Conservation (phyloP, 116 monocot genomes). For the Iris pallida region DNA sequence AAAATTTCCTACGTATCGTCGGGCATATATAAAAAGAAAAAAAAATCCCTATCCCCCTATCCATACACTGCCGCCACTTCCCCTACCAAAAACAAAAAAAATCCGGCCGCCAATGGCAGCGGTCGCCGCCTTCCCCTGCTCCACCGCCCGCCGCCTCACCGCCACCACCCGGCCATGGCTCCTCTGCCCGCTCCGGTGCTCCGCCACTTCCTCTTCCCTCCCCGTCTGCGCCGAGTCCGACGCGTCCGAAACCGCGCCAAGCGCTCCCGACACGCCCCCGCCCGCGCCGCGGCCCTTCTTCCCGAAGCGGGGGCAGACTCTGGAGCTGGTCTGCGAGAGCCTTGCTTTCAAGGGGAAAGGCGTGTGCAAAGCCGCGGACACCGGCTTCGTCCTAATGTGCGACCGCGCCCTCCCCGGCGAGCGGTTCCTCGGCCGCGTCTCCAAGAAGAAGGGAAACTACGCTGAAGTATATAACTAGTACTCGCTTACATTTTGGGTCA, state of each 20-base stretch:
- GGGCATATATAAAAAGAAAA: too few species aligned
- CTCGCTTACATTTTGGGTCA: neutral
- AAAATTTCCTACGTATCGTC: too few species aligned
- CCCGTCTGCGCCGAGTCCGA: neutral
- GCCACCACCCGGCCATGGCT: neutral
- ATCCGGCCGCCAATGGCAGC: neutral
- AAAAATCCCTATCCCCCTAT: too few species aligned
- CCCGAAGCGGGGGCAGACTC: slow-evolving; percentile 69
- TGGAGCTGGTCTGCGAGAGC: slow-evolving; percentile 89
- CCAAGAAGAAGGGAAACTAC: slow-evolving; percentile 67
- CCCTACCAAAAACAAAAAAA: too few species aligned
- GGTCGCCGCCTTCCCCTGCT: neutral
- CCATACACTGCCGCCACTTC: too few species aligned
- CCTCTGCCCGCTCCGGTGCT: neutral
- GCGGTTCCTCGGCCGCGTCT: slow-evolving; percentile 74
- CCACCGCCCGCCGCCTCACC: neutral
- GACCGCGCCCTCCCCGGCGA: slow-evolving; percentile 91
- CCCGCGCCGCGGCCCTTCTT: slow-evolving; percentile 41
- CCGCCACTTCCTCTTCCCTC: neutral
- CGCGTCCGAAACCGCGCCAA: neutral
- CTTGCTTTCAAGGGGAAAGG: slow-evolving; percentile 90
- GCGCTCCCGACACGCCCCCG: neutral
- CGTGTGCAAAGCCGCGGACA: slow-evolving; percentile 72
- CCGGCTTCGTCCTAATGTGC: slow-evolving; percentile 83
- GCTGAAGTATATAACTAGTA: slow-evolving; percentile 48